Base-by-base conservation (phyloP, 805 yeast species). In the Lipomyces sp. region DNA sequence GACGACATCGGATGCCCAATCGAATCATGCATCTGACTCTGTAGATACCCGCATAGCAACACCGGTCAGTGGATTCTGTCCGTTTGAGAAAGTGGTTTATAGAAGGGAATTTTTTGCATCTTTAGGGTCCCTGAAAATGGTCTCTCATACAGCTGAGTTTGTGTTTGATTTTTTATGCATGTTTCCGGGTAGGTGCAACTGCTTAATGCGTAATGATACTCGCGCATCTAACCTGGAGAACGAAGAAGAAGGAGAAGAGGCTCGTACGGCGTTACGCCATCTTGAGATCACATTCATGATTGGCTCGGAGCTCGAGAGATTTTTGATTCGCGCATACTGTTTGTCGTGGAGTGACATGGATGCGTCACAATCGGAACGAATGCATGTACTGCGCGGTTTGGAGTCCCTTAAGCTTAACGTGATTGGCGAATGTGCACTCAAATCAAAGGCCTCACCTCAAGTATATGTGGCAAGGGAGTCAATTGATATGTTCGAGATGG, bases 321-420 rank as follows among this genome's bases (percentile, higher is more conserved):
- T 51, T 51, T 51, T 51, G 32, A 51, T 51, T n/a, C 54, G 54
- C 3, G 35, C 34, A 24, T 32, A n/a, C 15, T 3, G n/a, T 34
- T 32, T 51, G 32, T 51, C n/a, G 6, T 51, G 54, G 54, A 29
- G 29, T 3, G 54, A 51, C 15, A 34, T 13, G 15, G 54, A 51
- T 3, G 15, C 5, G 15, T 6, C 13, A n/a, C 34, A 51, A 13
- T 29, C n/a, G 54, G 34, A 51, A 15, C 54, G 54, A 13, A 32
- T 51, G 54, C 54, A 51, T 51, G 54, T 51, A 8, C 32, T 51
- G 15, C 54, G 54, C 32, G 34, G 54, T 29, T 32, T 51, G 15
- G 34, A 51, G 11, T 10, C n/a, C n/a, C 54, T 51, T 15, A 51
- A 29, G 54, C 34, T 51, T 29, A 29, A 32, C n/a, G 54, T 51